Base-by-base conservation (phyloP, 2,329 filamentous ascomycete species). In the Penicillium sp. region DNA sequence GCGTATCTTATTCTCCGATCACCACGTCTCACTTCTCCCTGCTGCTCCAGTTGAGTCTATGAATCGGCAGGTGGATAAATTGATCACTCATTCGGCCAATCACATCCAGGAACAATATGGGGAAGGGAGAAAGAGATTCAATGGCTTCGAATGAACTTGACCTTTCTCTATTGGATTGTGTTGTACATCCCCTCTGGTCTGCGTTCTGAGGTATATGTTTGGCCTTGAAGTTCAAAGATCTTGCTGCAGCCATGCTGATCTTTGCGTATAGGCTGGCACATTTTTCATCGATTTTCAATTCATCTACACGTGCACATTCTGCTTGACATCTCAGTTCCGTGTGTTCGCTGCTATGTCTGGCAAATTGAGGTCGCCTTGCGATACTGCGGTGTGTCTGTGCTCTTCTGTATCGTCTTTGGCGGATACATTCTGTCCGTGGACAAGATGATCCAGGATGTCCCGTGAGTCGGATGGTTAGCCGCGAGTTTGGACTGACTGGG, bases 281-380 rank as follows among this genome's bases (percentile, higher is more conserved):
- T 89, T 88, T 73, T 88, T 83, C 63, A 86, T 87, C 59, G 86
- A 85, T 68, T 78, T 85, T 66, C 78, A 88, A 14, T 84, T 88
- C 65, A 80, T 86, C 55, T 86, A 86, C 67, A 76, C 78, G 14
- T 83, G 78, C 14, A 86, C 86, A 0, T 76, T 89, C 11, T 83
- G 82, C 59, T 75, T 88, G 52, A 86, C 84, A 0, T 77, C 84
- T 5, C 77, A 88, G n/a, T 89, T 87, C 71, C 81, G 86, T 6
- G 81, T 86, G 64, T 83, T 89, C 57, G 86, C 85, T 1, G 79
- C 84, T 1, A 73, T 86, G 47, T 86, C 83, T 4, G 81, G 79
- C 1, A 81, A 83, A n/a, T 86, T 51, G 84, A 88, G 64, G 84
- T 86, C 48, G 85, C 86, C 1, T 81, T 88, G 7, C 78, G 86